phyloP scores from a whole-genome alignment of 305 asterid genomes.

The Fraxinus velutina region DNA sequence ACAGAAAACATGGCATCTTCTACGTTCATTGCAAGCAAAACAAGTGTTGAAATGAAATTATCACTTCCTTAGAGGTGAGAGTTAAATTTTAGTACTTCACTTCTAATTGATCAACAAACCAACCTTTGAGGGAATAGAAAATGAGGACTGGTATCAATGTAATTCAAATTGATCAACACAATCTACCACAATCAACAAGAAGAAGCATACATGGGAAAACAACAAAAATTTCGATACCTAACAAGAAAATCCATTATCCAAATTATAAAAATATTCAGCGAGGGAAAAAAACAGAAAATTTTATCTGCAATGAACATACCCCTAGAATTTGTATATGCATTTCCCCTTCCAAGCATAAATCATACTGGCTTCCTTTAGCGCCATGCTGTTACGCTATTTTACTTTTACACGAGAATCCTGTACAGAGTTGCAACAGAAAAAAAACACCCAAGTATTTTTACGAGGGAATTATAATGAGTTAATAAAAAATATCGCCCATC shows the following conservation, averaged over 20 bases:
- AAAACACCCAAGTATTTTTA: background rate
- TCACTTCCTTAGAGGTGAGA: background rate
- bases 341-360: conserved; percentile 5
- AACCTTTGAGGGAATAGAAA: background rate
- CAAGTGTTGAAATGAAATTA: background rate
- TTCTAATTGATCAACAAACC: background rate
- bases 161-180: background rate
- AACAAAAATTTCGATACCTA: background rate
- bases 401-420: background rate
- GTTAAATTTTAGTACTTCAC: background rate
- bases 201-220: background rate
- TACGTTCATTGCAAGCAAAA: background rate
- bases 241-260: background rate
- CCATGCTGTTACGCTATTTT: background rate
- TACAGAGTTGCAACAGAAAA: background rate
- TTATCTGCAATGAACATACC: background rate
- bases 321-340: background rate
- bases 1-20: background rate
- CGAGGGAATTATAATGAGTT: background rate
- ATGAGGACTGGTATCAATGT: background rate
- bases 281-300: background rate
- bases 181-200: background rate
- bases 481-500: background rate
- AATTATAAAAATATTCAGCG: background rate
- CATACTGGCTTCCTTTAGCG: background rate